Conservation (phyloP, 208 protist species). For the Phytomonas sp. region DNA sequence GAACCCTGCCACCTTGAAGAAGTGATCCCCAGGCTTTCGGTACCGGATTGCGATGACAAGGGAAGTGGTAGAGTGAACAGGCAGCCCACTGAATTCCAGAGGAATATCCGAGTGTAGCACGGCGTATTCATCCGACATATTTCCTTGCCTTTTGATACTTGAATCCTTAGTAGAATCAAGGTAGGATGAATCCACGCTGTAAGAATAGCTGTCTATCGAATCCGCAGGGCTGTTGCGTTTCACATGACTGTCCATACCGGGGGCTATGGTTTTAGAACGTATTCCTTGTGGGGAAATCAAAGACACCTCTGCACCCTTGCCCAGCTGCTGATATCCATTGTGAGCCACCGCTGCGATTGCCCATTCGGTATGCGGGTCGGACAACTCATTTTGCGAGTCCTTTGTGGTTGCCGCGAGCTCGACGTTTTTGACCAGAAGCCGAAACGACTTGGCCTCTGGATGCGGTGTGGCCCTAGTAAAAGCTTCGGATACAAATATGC, state of each 20-base stretch:
- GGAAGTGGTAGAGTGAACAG: conserved; percentile 75
- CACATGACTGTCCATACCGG: neutral
- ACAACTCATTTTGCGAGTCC: conserved; percentile 30
- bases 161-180: neutral
- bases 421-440: conserved; percentile 46
- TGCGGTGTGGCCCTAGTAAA: conserved; percentile 53
- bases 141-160: neutral
- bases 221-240: conserved; percentile 7
- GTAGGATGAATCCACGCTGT: conserved; percentile 7
- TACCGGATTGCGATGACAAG: conserved; percentile 78
- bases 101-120: conserved; percentile 52
- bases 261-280: neutral
- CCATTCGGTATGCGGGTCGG: conserved; percentile 50
- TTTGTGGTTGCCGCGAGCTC: conserved; percentile 33
- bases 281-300: conserved; percentile 21
- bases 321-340: conserved; percentile 82
- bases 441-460: conserved; percentile 36
- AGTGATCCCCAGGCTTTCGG: conserved; percentile 19
- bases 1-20: conserved; percentile 68
- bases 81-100: conserved; percentile 58
- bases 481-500: conserved; percentile 63
- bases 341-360: conserved; percentile 75
- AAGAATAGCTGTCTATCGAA: neutral
- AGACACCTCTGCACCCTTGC: conserved; percentile 61
- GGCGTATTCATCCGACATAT: conserved; percentile 5